phyloP scores from a whole-genome alignment of 1,284 basidiomycete genomes.

The Cutaneotrichosporon curvatum region DNA sequence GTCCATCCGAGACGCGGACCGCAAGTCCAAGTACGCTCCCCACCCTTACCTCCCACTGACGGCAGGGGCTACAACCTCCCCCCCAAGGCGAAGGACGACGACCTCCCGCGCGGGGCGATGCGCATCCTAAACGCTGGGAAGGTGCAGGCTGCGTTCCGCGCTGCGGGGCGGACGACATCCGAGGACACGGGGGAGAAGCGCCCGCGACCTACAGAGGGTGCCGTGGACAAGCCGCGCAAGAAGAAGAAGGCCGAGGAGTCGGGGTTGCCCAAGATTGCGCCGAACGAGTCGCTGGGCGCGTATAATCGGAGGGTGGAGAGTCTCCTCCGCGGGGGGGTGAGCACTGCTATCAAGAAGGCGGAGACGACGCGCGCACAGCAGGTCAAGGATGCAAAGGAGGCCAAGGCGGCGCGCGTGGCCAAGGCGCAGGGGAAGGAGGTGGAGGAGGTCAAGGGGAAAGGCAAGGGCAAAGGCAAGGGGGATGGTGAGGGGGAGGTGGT shows the following conservation, averaged over 20 bases:
- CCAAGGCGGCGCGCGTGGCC: constrained; percentile 21
- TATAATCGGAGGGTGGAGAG: constrained; percentile 44
- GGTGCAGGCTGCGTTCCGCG: constrained; percentile 33
- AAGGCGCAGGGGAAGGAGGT: constrained; percentile 11
- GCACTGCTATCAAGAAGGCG: constrained; percentile 40
- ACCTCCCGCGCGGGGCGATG: constrained; percentile 38
- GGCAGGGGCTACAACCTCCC: constrained; percentile 38
- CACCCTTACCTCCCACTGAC: constrained; percentile 15
- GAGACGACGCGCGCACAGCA: constrained; percentile 23
- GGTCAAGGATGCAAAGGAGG: constrained; percentile 17
- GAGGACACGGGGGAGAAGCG: constrained; percentile 35
- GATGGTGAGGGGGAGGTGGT: neutral
- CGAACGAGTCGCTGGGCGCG: constrained; percentile 31
- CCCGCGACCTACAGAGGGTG: neutral
- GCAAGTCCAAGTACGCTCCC: neutral
- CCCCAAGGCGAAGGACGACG: constrained; percentile 28
- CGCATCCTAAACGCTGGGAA: constrained; percentile 38
- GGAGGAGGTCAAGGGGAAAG: neutral
- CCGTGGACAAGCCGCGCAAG: neutral
- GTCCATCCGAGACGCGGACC: constrained; percentile 35
- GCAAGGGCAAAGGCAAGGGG: neutral
- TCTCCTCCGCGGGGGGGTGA: constrained; percentile 35
- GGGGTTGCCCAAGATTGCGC: constrained; percentile 22
- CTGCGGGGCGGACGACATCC: constrained; percentile 23
- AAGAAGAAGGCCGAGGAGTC: constrained; percentile 2